Conservation (phyloP, 345 rosid genomes). For the Anastatica hierochuntica region DNA sequence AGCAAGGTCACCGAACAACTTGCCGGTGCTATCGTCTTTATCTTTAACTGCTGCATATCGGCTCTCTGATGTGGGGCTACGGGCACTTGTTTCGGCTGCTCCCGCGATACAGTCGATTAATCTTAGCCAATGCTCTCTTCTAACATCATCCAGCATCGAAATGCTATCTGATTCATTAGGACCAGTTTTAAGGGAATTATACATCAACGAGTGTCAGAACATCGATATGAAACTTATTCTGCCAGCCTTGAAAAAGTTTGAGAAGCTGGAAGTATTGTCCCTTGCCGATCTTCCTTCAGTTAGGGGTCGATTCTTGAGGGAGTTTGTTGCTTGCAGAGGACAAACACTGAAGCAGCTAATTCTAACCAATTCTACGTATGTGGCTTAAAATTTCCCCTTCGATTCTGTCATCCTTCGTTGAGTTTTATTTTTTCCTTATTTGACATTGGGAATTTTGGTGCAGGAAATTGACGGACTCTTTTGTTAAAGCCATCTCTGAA, state of each 20-base stretch:
- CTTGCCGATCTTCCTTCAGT: slow-evolving; percentile 55
- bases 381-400: slow-evolving; percentile 3
- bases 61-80: slow-evolving; percentile 67
- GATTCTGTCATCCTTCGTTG: background rate
- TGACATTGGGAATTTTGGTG: slow-evolving; percentile 15
- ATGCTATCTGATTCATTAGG: slow-evolving; percentile 50
- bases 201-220: slow-evolving; percentile 68
- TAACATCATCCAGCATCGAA: slow-evolving; percentile 48
- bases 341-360: slow-evolving; percentile 57
- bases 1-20: slow-evolving; percentile 42
- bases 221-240: slow-evolving; percentile 49
- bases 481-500: slow-evolving; percentile 60
- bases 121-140: slow-evolving; percentile 77
- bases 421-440: background rate
- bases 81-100: slow-evolving; percentile 46
- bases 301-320: slow-evolving; percentile 43
- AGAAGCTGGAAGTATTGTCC: slow-evolving; percentile 61
- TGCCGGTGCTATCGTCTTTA: slow-evolving; percentile 48
- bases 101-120: slow-evolving; percentile 57
- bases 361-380: slow-evolving; percentile 63
- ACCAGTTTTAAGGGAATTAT: slow-evolving; percentile 56
- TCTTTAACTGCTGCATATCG: slow-evolving; percentile 76
- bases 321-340: slow-evolving; percentile 38
- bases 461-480: slow-evolving; percentile 77
- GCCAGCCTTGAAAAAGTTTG: slow-evolving; percentile 53